Percentiles rank a stretch among this genome's conserved stretches.
phyloP scores from a whole-genome alignment of 1,284 basidiomycete genomes.

The Ceratobasidium sp. region DNA sequence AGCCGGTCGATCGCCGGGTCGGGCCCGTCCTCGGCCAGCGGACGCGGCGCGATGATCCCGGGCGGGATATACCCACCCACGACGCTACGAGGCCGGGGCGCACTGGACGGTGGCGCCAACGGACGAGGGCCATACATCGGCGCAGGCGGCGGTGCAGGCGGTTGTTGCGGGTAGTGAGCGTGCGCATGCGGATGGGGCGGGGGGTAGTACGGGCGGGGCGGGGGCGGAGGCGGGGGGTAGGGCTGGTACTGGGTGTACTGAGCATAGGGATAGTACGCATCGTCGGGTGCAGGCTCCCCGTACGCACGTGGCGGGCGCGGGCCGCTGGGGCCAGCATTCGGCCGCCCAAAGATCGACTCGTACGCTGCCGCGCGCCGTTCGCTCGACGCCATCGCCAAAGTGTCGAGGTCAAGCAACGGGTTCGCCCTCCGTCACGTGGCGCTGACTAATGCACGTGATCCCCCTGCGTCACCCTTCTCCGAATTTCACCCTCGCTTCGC shows the following conservation, averaged over 20 bases:
- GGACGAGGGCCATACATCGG: slow-evolving; percentile 45
- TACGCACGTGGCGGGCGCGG: slow-evolving; percentile 56
- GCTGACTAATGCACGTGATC: slow-evolving; percentile 32
- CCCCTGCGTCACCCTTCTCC: background rate
- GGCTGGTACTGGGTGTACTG: slow-evolving; percentile 47
- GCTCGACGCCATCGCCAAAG: slow-evolving; percentile 39
- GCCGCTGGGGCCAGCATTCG: slow-evolving; percentile 66
- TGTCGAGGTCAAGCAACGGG: slow-evolving; percentile 44
- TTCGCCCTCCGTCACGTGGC: slow-evolving; percentile 27
- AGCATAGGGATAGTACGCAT: slow-evolving; percentile 37
- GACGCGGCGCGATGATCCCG: slow-evolving; percentile 65
- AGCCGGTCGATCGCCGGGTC: slow-evolving; percentile 64
- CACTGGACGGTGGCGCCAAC: slow-evolving; percentile 58
- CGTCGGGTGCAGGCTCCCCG: slow-evolving; percentile 2
- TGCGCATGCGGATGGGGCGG: slow-evolving; percentile 53
- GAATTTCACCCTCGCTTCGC: background rate
- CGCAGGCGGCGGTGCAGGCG: slow-evolving; percentile 50
- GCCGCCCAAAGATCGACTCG: slow-evolving; percentile 85
- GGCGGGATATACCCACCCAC: slow-evolving; percentile 64
- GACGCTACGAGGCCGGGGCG: slow-evolving; percentile 67
- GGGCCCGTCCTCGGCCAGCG: slow-evolving; percentile 66
- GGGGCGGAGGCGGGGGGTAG: slow-evolving; percentile 52
- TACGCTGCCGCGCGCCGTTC: slow-evolving; percentile 79
- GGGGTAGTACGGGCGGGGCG: slow-evolving; percentile 51
- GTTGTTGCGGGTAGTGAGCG: too few relatives aligned